These are phyloP conservation scores for Leccinum truebloodii DNA, from an alignment of 768 basidiomycete species.

Conservation along the genomic window DNA sequence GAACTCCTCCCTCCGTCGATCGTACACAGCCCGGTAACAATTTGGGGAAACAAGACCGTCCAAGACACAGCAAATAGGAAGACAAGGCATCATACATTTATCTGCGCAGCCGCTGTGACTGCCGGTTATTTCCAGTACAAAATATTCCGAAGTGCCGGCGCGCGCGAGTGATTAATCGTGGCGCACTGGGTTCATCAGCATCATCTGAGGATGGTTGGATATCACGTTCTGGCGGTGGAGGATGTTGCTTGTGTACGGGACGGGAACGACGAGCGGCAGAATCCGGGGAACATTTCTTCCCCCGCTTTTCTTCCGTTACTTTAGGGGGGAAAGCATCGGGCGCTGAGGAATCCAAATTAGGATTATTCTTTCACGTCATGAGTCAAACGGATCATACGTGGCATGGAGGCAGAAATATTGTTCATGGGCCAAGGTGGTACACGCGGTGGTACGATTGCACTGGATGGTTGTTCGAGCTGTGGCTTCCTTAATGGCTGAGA, in stretches of 20 bases:
- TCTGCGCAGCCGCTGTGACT: slow-evolving; percentile 13
- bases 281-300: slow-evolving; percentile 14
- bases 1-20: slow-evolving; percentile 6
- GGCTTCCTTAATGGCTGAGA: slow-evolving; percentile 18
- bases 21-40: slow-evolving; percentile 13
- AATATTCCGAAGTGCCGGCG: slow-evolving; percentile 39
- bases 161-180: slow-evolving; percentile 15
- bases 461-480: slow-evolving; percentile 19
- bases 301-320: slow-evolving; percentile 16
- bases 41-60: slow-evolving; percentile 8
- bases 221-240: slow-evolving; percentile 14
- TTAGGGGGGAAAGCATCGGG: slow-evolving; percentile 38
- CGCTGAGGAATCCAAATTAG: slow-evolving; percentile 32
- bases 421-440: slow-evolving; percentile 28
- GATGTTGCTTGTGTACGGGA: slow-evolving; percentile 29
- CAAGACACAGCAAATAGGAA: neutral
- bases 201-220: slow-evolving; percentile 1
- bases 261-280: slow-evolving; percentile 19
- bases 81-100: neutral
- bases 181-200: slow-evolving; percentile 11
- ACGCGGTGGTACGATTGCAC: slow-evolving; percentile 12
- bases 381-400: slow-evolving; percentile 32
- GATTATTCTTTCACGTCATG: neutral
- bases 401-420: slow-evolving; percentile 35
- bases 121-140: slow-evolving; percentile 34